Conservation (phyloP, 345 rosid genomes). For the Streptanthus diversifolius region DNA sequence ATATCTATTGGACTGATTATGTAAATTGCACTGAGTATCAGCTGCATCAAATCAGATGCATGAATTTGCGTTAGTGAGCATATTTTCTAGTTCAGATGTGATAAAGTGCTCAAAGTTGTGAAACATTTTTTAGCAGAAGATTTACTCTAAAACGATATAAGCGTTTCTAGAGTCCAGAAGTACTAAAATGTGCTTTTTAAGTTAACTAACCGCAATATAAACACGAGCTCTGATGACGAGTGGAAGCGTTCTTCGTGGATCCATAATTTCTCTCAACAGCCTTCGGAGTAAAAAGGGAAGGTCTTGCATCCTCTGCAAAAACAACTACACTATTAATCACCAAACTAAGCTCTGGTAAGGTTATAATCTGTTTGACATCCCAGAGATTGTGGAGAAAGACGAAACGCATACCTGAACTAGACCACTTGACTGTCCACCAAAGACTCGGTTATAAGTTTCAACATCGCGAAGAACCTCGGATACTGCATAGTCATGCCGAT, state of each 20-base stretch:
- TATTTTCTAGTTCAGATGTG: not conserved
- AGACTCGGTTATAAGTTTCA: slow-evolving; percentile 68
- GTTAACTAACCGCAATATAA: slow-evolving; percentile 60
- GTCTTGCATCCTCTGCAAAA: slow-evolving; percentile 73
- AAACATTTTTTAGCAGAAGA: not conserved
- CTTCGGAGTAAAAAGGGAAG: slow-evolving; percentile 84
- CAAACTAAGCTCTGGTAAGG: not conserved
- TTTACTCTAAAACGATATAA: not conserved
- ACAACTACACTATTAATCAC: not conserved
- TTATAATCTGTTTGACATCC: not conserved
- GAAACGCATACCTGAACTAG: slow-evolving; percentile 53
- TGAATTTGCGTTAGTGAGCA: not conserved
- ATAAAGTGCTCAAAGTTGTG: not conserved
- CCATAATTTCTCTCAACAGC: slow-evolving; percentile 64
- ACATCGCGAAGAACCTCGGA: slow-evolving; percentile 50
- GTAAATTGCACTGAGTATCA: slow-evolving; percentile 60
- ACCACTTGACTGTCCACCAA: slow-evolving; percentile 50
- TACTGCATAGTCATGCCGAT: slow-evolving; percentile 41
- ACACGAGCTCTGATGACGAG: slow-evolving; percentile 73
- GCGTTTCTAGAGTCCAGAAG: not conserved
- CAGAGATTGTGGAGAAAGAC: not conserved
- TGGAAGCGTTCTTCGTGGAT: slow-evolving; percentile 90
- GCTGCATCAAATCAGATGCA: slow-evolving; percentile 38
- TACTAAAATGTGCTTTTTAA: not conserved
- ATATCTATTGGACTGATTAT: slow-evolving; percentile 69